Conservation (phyloP, 768 basidiomycete genomes). For the Phylloporus sp. region DNA sequence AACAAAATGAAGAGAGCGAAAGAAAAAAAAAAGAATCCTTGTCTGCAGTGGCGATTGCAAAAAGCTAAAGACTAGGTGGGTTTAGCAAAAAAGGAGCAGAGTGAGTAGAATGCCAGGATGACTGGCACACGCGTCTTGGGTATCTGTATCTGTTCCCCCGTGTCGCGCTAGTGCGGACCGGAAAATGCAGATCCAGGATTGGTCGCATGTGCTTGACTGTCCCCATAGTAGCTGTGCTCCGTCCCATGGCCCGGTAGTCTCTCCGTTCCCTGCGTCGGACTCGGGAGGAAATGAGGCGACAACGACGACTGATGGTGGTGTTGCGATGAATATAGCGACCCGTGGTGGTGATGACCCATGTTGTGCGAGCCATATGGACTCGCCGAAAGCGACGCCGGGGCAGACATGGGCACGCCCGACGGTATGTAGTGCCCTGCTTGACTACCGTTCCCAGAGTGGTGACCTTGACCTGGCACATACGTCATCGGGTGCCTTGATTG, state of each 20-base stretch:
- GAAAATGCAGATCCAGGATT: slow-evolving; percentile 27
- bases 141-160: neutral
- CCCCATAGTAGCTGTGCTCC: slow-evolving; percentile 31
- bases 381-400: slow-evolving; percentile 46
- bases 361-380: slow-evolving; percentile 32
- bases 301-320: slow-evolving; percentile 29
- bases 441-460: slow-evolving; percentile 38
- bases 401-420: slow-evolving; percentile 47
- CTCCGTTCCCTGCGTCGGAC: slow-evolving; percentile 29
- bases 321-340: slow-evolving; percentile 30
- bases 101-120: slow-evolving; percentile 34
- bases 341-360: slow-evolving; percentile 26
- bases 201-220: slow-evolving; percentile 27
- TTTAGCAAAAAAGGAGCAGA: slow-evolving; percentile 11
- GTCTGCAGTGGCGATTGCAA: slow-evolving; percentile 25
- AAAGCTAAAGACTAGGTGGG: slow-evolving; percentile 29
- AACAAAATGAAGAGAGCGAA: slow-evolving; percentile 14
- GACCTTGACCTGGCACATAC: slow-evolving; percentile 37
- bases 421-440: slow-evolving; percentile 30
- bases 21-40: slow-evolving; percentile 19
- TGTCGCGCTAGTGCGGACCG: slow-evolving; percentile 26
- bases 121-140: slow-evolving; percentile 31
- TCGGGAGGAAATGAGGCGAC: slow-evolving; percentile 28
- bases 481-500: slow-evolving; percentile 38
- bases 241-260: slow-evolving; percentile 25